A percentile compares a stretch with the other conserved stretches of the same genome.
These are phyloP conservation scores for Dendrobium nobile DNA, from an alignment of 106 monocot genomes.

Conservation along the genomic window DNA sequence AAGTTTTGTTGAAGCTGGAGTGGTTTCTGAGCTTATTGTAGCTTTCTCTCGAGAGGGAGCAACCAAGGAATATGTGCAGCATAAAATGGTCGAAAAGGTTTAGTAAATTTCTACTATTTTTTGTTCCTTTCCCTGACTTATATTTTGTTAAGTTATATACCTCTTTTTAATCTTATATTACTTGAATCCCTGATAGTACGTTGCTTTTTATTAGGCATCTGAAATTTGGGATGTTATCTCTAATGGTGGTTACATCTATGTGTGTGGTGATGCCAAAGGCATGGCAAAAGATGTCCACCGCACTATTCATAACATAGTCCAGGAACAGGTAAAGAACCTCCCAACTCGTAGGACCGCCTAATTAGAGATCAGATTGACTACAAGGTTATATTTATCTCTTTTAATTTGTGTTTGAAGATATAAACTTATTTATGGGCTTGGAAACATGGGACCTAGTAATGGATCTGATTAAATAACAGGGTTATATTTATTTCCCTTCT, in stretches of 20 bases:
- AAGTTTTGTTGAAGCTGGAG: constrained; percentile 46
- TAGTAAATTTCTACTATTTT: not conserved
- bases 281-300: constrained; percentile 84
- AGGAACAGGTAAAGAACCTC: constrained; percentile 27
- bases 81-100: constrained; percentile 73
- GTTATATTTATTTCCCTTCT: not conserved
- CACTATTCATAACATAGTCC: constrained; percentile 57
- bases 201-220: constrained; percentile 33
- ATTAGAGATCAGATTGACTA: too few relatives aligned
- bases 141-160: too few relatives aligned
- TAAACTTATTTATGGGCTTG: not conserved
- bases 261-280: constrained; percentile 84
- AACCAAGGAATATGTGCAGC: constrained; percentile 70
- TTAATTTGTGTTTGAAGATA: too few relatives aligned
- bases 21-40: constrained; percentile 58
- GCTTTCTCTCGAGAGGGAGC: constrained; percentile 71
- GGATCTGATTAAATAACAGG: not conserved
- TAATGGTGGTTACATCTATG: constrained; percentile 62
- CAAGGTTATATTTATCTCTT: too few relatives aligned
- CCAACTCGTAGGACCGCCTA: not conserved
- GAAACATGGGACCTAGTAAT: not conserved
- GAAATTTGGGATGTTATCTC: constrained; percentile 56
- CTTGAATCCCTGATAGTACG: not conserved
- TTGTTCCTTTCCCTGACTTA: not conserved
- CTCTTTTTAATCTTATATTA: too few relatives aligned